Base-by-base conservation (phyloP, 192 early-diverging fungal genomes). In the Geosiphon pyriformis region DNA sequence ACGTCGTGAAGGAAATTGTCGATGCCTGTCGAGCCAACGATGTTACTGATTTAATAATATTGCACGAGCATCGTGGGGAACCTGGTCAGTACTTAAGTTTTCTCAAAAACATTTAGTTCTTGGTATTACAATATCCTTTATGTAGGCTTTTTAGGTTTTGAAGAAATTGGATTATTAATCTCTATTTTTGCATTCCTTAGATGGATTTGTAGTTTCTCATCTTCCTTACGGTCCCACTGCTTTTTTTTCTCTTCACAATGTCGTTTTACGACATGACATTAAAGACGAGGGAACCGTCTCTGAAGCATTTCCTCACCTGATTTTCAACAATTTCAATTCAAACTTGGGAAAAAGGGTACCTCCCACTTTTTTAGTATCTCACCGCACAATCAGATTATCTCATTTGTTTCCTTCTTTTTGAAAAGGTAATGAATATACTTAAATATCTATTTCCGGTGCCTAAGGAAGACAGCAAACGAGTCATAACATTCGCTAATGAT, bases 141-240 rank as follows among this genome's bases (percentile, higher is more conserved):
- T 29, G 20, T 48, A 23, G n/a, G n/a, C n/a, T n/a, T n/a, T n/a
- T n/a, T n/a, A n/a, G n/a, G n/a, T n/a, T n/a, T n/a, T n/a, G n/a
- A n/a, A n/a, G n/a, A n/a, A n/a, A n/a, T n/a, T n/a, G n/a, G n/a
- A n/a, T n/a, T n/a, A n/a, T n/a, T n/a, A n/a, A n/a, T n/a, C n/a
- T n/a, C n/a, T n/a, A n/a, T n/a, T n/a, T n/a, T n/a, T n/a, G n/a
- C n/a, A n/a, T n/a, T 59, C 15, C 26, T n/a, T 61, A 79, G 95
- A 96, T 83, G 92, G 94, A 32, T 87, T 99, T 82, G 85, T 98
- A 31, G 72, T 99, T 34, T 90, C 83, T 67, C 96, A 99, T 70
- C 89, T 99, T 69, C 96, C 96, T 42, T 94, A 99, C 76, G 96
- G 96, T 33, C 96, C 96, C 12, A 99, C 96, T 0, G 94, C 94